phyloP scores from a whole-genome alignment of 352 stramenopile species.

The Phytophthora crassamura region DNA sequence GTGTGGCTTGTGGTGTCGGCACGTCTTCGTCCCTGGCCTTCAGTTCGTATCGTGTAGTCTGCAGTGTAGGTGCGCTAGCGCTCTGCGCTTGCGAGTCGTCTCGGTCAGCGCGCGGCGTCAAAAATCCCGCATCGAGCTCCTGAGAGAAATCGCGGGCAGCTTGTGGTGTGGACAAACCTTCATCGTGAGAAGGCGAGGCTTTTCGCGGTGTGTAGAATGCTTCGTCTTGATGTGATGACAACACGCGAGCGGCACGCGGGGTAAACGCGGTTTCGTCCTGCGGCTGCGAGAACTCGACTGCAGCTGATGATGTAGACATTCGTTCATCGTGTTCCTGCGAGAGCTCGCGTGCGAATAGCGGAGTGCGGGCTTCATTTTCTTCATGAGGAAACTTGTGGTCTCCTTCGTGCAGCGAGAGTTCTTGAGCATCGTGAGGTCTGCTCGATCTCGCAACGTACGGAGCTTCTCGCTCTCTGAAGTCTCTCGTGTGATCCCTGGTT shows the following conservation, averaged over 20 bases:
- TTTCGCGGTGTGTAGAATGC: too few relatives aligned
- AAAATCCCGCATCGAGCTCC: conserved; percentile 10
- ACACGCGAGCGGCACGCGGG: too few relatives aligned
- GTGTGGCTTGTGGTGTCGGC: conserved; percentile 2
- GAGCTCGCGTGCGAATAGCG: not conserved
- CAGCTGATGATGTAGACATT: not conserved
- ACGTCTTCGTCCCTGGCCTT: not conserved
- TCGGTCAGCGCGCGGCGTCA: not conserved
- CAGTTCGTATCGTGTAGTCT: not conserved
- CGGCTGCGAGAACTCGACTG: not conserved
- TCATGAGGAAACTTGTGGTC: not conserved
- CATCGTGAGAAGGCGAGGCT: not conserved
- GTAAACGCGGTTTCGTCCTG: not conserved
- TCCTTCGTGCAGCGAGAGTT: not conserved
- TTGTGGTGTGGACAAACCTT: conserved; percentile 3
- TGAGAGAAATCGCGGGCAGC: not conserved
- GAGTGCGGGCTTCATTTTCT: conserved; percentile 5
- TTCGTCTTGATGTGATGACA: too few relatives aligned
- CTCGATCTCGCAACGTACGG: not conserved
- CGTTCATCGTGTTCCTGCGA: conserved; percentile 8
- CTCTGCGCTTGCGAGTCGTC: conserved; percentile 4
- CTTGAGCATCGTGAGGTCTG: not conserved
- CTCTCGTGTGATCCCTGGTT: not conserved
- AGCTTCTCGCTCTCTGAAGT: not conserved
- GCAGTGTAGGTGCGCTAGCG: conserved; percentile 1